Base-by-base conservation (phyloP, 768 basidiomycete genomes). In the Kwoniella europaea region DNA sequence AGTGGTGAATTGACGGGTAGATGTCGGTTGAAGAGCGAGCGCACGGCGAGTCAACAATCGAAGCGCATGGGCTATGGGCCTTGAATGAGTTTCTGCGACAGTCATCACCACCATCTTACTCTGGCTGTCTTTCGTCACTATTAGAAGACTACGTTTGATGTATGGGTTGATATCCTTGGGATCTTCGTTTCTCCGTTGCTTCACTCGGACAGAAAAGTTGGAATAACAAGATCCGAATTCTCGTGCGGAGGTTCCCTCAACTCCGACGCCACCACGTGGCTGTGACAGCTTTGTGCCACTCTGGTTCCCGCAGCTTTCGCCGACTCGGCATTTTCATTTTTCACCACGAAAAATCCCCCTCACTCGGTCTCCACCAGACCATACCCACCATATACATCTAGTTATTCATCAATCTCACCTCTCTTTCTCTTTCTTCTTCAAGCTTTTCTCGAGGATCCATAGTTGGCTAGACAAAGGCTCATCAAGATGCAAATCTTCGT, bases 401-500 rank as follows among this genome's bases (percentile, higher is more conserved):
- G 18, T 56, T 43, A 27, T n/a, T 44, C 42, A 42, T 41, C 18
- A 20, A n/a, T 60, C 58, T 71, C 1, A 5, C 42, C 55, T 43
- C 59, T 68, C 65, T 53, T 56, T 68, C 58, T 71, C 64, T 69
- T 69, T 44, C 61, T 66, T 55, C 41, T 42, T 67, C 44, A 43
- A 69, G 63, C 69, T 61, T 72, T 74, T 66, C 63, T 76, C 77
- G 77, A 78, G 73, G 77, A 78, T 62, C 76, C 63, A 60, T 52
- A 52, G 4, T 68, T 70, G 72, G 71, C 68, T 70, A 76, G 73
- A 69, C 69, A 71, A 69, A 69, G 69, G 69, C 74, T 58, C 67
- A 63, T 65, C 71, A 80, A 75, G 67, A 96, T 97, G 94, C 94
- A 97, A 87, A 98, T 97, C 84, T 98, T 98, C 86, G 95, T 98